phyloP scores from a whole-genome alignment of 192 early-diverging fungal species.

The Chytriomyces hyalinus region DNA sequence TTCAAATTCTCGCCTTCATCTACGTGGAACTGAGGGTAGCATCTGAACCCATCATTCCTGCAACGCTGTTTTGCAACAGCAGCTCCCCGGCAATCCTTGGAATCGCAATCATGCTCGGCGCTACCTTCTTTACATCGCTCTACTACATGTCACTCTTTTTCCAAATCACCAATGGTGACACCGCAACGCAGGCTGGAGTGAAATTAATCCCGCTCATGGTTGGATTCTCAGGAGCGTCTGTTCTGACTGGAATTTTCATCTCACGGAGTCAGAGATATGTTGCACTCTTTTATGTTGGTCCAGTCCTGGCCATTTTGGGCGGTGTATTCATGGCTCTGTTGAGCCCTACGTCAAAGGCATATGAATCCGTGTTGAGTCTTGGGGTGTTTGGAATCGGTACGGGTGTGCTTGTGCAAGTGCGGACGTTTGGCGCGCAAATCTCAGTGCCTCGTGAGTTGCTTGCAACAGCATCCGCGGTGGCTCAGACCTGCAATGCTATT shows the following conservation, averaged over 20 bases:
- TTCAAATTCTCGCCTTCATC: constrained; percentile 62
- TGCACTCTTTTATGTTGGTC: constrained; percentile 26
- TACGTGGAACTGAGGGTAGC: constrained; percentile 68
- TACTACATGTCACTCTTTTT: constrained; percentile 62
- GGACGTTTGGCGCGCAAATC: constrained; percentile 74
- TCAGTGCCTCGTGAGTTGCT: constrained; percentile 62
- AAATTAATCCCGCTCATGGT: constrained; percentile 76
- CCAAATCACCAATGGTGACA: constrained; percentile 76
- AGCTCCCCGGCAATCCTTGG: constrained; percentile 12
- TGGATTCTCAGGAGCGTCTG: constrained; percentile 70
- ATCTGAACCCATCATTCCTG: constrained; percentile 69
- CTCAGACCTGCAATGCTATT: constrained; percentile 23
- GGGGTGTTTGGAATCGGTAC: constrained; percentile 76
- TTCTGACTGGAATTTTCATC: constrained; percentile 67
- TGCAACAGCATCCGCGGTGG: constrained; percentile 30
- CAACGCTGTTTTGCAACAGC: constrained; percentile 20
- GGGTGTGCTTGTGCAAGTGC: constrained; percentile 75
- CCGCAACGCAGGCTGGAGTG: constrained; percentile 78
- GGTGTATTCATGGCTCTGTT: background rate
- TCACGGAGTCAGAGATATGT: constrained; percentile 38
- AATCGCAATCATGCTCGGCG: constrained; percentile 2
- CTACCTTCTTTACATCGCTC: background rate
- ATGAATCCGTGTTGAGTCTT: constrained; percentile 62
- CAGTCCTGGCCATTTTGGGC: background rate
- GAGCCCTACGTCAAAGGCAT: background rate